Evolutionary conservation across 2,329 filamentous ascomycete species (phyloP), one percentile per base, ranked within the genome.

Genomic region (Bretziella fagacearum): DNA sequence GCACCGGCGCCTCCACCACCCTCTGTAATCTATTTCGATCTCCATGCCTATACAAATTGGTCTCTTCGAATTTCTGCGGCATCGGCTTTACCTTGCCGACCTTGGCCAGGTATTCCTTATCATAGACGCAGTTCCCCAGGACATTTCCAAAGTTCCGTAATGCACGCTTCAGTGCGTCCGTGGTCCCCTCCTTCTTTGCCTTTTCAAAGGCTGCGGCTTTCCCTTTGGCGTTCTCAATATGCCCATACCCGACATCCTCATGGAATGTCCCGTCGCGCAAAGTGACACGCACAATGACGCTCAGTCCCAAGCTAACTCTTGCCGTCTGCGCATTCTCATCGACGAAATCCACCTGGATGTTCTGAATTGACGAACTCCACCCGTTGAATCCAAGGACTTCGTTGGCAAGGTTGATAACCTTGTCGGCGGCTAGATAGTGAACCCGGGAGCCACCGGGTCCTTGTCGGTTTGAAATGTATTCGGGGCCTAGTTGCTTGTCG

Each of bases 151-250:
- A 98, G 53, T 79, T 95, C 50, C 89, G 74, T 56, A 98, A 60
- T 1, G 91, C 77, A 54, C 91, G 74, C 64, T 98, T 98, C 58
- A 98, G 60, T 1, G 79, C 91, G 63, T 98, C 91, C 7, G 93
- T 96, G 2, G 86, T 93, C 6, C 85, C 93, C 65, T 96, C 87
- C 61, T 98, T 98, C 67, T 96, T 98, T 1, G 91, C 87, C 64
- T 98, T 98, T 61, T 98, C 91, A 57, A 96, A 98, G 0, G 89
- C 91, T 44, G 84, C 81, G 2, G 87, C 89, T 65, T 98, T 98
- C 48, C 84, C 83, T 63, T 89, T 93, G 61, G 81, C 85, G 58
- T 98, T 98, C 62, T 96, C 89, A 55, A 93, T 93, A 54, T 91
- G 84, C 6, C 91, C 91, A 56, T 98, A 98, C 23, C 91, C 91